These are phyloP conservation scores for Colletotrichum echinochloae DNA, from an alignment of 2,329 filamentous ascomycete genomes.

Conservation along the genomic window DNA sequence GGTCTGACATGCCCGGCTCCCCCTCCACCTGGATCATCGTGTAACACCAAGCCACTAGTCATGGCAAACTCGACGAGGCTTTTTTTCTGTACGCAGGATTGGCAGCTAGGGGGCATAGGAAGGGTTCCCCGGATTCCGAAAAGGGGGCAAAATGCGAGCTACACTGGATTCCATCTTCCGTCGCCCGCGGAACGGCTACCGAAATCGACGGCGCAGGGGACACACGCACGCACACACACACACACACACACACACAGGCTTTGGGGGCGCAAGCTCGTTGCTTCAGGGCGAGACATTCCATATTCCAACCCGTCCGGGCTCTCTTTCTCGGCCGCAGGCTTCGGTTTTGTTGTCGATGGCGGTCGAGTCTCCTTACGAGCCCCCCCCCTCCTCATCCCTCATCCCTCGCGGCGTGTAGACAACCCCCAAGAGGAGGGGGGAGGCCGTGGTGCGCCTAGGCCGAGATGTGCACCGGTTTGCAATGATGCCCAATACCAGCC, in stretches of 20 bases:
- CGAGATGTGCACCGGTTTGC: neutral
- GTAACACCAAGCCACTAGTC: neutral
- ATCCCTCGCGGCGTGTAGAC: neutral
- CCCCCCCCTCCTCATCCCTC: neutral
- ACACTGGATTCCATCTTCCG: neutral
- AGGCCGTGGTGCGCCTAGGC: neutral
- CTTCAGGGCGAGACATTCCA: slow-evolving; percentile 21
- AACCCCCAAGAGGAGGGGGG: neutral
- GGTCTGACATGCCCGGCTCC: neutral
- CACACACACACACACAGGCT: too few relatives aligned
- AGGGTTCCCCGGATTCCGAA: neutral
- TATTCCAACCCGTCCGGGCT: neutral
- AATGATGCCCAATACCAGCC: slow-evolving; percentile 27
- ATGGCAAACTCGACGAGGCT: neutral
- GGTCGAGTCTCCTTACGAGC: neutral
- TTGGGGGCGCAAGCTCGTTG: neutral
- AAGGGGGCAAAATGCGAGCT: neutral
- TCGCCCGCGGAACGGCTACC: neutral
- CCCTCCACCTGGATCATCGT: neutral
- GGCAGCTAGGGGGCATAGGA: neutral
- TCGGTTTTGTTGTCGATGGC: neutral
- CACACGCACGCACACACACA: neutral
- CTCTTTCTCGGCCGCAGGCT: too few relatives aligned
- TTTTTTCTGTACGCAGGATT: neutral
- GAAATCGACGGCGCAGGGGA: neutral